phyloP scores from a whole-genome alignment of 83 land plant species.

The Diphasiastrum complanatum region DNA sequence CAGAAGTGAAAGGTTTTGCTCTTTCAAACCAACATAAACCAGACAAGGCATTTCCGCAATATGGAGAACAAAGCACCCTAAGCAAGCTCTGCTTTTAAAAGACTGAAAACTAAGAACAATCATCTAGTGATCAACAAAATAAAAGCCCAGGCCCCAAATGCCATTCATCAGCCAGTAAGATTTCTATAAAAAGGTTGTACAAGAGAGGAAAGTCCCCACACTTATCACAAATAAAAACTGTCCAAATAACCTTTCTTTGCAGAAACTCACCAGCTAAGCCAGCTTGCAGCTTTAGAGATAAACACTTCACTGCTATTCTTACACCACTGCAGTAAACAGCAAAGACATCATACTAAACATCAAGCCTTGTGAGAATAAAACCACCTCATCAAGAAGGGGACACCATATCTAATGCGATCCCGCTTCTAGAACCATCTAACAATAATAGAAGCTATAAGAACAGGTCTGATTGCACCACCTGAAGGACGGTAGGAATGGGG shows the following conservation, averaged over 20 bases:
- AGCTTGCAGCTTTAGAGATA: slow-evolving; percentile 77
- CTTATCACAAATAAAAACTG: neutral
- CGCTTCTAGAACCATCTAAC: too few species aligned
- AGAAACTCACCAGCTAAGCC: slow-evolving; percentile 79
- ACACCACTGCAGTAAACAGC: slow-evolving; percentile 48
- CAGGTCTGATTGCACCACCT: slow-evolving; percentile 42
- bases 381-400: slow-evolving; percentile 3
- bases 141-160: too few species aligned
- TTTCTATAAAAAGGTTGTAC: neutral
- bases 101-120: neutral
- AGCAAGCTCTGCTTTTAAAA: neutral
- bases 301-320: slow-evolving; percentile 77
- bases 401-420: too few species aligned
- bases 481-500: slow-evolving; percentile 36
- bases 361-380: slow-evolving; percentile 1
- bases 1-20: too few species aligned
- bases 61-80: neutral
- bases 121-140: too few species aligned
- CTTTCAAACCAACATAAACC: too few species aligned
- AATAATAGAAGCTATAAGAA: neutral
- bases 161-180: too few species aligned
- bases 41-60: too few species aligned
- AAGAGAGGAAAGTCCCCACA: slow-evolving; percentile 1
- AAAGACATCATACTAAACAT: neutral
- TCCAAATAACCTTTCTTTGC: neutral